A percentile compares a stretch with the other conserved stretches of the same genome.
Evolutionary conservation across 257 asterid genomes (phyloP).

Genomic region (Striga asiatica): DNA sequence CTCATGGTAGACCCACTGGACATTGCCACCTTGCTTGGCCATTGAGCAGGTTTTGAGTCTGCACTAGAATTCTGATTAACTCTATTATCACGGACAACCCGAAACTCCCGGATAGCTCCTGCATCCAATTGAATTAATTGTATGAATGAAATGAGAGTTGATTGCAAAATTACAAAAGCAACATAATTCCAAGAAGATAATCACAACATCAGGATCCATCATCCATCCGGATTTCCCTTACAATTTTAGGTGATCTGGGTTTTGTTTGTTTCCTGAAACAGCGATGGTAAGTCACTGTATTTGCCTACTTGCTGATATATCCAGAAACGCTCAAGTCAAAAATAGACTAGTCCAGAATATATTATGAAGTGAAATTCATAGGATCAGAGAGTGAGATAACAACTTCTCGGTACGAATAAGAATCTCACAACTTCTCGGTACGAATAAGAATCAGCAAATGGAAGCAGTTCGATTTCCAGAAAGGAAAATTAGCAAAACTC

Average conservation of each 20-base stretch:
- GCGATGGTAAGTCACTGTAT: background rate
- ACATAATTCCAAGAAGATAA: background rate
- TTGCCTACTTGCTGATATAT: background rate
- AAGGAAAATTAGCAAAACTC: background rate
- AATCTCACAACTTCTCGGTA: no score
- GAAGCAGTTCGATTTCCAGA: background rate
- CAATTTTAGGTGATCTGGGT: background rate
- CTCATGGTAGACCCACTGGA: conserved; percentile 33
- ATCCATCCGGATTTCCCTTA: background rate
- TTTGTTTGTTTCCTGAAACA: background rate
- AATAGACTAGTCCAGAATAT: background rate
- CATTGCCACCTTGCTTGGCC: conserved; percentile 24
- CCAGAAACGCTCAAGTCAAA: background rate
- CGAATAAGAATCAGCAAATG: background rate
- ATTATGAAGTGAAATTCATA: background rate
- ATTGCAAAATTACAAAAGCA: conserved; percentile 1
- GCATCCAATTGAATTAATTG: conserved; percentile 30
- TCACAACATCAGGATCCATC: no score
- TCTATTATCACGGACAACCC: conserved; percentile 90
- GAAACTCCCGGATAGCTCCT: conserved; percentile 67
- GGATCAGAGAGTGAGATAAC: background rate
- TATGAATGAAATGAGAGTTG: conserved; percentile 16
- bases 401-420: background rate
- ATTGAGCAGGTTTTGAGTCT: conserved; percentile 44
- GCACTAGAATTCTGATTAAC: conserved; percentile 36